These are phyloP conservation scores for Xerocomellus intermedius DNA, from an alignment of 768 basidiomycete species.

Conservation along the genomic window DNA sequence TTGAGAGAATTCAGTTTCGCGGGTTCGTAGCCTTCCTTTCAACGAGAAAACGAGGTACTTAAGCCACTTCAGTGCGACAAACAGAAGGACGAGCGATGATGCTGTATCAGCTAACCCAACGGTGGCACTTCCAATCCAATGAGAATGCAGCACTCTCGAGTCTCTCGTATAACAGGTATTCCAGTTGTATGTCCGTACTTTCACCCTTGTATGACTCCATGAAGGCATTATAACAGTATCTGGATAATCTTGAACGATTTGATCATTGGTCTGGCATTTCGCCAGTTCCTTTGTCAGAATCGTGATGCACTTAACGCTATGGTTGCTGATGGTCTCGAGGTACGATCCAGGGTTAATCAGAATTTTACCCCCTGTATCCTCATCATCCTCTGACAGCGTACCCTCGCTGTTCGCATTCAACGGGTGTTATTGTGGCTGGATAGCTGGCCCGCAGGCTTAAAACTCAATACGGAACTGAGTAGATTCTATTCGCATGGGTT, in stretches of 20 bases:
- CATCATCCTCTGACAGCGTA: constrained; percentile 13
- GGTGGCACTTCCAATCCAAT: constrained; percentile 34
- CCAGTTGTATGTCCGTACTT: neutral
- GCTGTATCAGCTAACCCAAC: constrained; percentile 42
- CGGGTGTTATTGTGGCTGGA: constrained; percentile 77
- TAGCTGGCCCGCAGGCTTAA: constrained; percentile 94
- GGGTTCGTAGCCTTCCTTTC: constrained; percentile 14
- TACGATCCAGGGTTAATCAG: constrained; percentile 16
- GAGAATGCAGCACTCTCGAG: constrained; percentile 41
- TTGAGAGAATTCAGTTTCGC: constrained; percentile 25
- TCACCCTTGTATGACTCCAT: neutral
- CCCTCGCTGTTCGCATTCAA: constrained; percentile 39
- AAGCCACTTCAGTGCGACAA: constrained; percentile 50
- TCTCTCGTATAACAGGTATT: constrained; percentile 67
- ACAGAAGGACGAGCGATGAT: constrained; percentile 51
- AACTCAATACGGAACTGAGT: constrained; percentile 94
- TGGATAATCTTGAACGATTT: constrained; percentile 93
- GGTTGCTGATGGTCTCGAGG: constrained; percentile 41
- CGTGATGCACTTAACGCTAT: constrained; percentile 42
- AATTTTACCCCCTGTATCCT: neutral
- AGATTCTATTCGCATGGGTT: constrained; percentile 77
- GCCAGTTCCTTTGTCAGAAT: constrained; percentile 71
- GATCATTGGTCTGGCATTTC: constrained; percentile 75
- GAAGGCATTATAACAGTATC: constrained; percentile 85
- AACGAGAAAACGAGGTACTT: neutral